phyloP scores from a whole-genome alignment of 2,329 filamentous ascomycete species.

The Curvularia hawaiiensis region DNA sequence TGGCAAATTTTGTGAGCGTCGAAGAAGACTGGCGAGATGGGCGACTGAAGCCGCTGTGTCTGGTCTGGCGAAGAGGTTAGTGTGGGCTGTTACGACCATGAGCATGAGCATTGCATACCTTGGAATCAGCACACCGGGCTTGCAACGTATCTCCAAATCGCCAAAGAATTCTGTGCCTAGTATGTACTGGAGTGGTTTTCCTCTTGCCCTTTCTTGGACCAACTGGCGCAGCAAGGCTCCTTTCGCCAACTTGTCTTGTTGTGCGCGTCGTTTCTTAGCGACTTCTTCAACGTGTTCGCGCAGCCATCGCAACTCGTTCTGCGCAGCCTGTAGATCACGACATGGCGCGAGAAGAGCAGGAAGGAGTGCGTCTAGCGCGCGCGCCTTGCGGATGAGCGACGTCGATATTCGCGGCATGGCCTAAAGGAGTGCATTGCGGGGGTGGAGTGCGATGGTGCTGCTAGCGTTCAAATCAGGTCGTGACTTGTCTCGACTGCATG shows the following conservation, averaged over 20 bases:
- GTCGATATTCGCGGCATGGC: slow-evolving; percentile 65
- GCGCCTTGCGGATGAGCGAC: slow-evolving; percentile 61
- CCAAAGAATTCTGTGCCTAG: slow-evolving; percentile 90
- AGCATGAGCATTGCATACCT: slow-evolving; percentile 54
- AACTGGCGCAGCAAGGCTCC: slow-evolving; percentile 32
- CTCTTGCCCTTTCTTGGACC: slow-evolving; percentile 54
- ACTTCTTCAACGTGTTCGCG: slow-evolving; percentile 57
- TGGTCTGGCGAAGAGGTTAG: slow-evolving; percentile 43
- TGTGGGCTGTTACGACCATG: not conserved
- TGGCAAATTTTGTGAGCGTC: slow-evolving; percentile 26
- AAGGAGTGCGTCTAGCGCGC: slow-evolving; percentile 60
- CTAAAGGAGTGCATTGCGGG: slow-evolving; percentile 5
- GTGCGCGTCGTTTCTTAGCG: slow-evolving; percentile 26
- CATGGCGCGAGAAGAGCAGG: slow-evolving; percentile 67
- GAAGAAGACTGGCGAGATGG: slow-evolving; percentile 38
- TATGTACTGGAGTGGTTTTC: slow-evolving; percentile 86
- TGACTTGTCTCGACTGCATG: not conserved
- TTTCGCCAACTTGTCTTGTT: slow-evolving; percentile 25
- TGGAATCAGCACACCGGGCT: slow-evolving; percentile 82
- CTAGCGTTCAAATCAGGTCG: not conserved
- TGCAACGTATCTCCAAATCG: slow-evolving; percentile 76
- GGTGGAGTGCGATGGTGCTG: not conserved
- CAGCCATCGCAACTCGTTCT: slow-evolving; percentile 76
- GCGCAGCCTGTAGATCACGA: slow-evolving; percentile 65
- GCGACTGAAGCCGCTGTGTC: slow-evolving; percentile 53